Evolutionary conservation across 768 basidiomycete species (phyloP), one percentile per base, ranked within the genome.

Genomic region (Amanita jacksonii): DNA sequence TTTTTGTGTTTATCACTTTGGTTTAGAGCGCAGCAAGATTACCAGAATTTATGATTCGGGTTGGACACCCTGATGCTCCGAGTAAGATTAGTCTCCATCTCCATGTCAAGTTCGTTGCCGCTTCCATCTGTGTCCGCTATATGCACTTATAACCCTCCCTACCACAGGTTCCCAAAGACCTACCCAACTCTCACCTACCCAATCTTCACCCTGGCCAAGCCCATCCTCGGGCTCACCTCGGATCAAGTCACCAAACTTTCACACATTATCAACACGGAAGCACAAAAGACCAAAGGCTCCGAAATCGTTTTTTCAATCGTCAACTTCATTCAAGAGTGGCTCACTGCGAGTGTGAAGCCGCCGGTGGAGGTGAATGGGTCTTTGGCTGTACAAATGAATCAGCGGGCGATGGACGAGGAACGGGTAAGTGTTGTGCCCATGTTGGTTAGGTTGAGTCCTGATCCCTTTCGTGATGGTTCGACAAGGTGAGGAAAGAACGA

Each of bases 261-360:
- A 4, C 76, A 76, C 36, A 67, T 67, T 15, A 73, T 90, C 41
- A 77, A 79, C 43, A 61, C 64, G 0, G 81, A 89, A 54, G 81
- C 77, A 1, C 79, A 80, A 62, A 74, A 69, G 51, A 58, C 70
- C 49, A 67, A 73, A 41, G 86, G 86, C 3, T 71, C 73, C 16
- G 85, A 85, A 59, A 81, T 85, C 75, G 81, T 87, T 25, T 85
- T 88, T 57, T 74, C 84, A 79, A 78, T 88, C 50, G 72, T 79
- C 36, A 77, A 68, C 5, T 73, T 76, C 34, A 72, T 73, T 37
- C 79, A 85, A 59, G 83, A 85, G 27, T 88, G 84, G 85, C 65
- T 88, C 38, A 61, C 65, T 12, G 62, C 63, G 19, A 72, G 80
- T 47, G 65, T 85, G 36, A 62, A 62, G 16, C 79, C 78, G 1